Evolutionary conservation across 768 basidiomycete genomes (phyloP).

Genomic region (Psilocybe sp.): DNA sequence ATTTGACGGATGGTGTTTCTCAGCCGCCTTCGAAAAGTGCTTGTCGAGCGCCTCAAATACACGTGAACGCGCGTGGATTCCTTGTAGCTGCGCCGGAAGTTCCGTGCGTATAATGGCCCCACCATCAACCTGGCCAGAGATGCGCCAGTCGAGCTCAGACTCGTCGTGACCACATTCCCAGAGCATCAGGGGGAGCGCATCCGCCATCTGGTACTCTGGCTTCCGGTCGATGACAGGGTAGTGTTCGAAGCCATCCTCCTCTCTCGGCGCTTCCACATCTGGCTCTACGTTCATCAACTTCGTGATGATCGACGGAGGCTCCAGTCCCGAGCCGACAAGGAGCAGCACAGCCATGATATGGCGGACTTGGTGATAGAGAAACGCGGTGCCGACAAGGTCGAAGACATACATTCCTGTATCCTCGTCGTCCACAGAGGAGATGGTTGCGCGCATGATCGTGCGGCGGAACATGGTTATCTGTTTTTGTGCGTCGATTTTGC

Average conservation of each 20-base stretch:
- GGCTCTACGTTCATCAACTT: constrained; percentile 70
- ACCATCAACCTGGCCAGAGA: constrained; percentile 33
- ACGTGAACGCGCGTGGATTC: constrained; percentile 56
- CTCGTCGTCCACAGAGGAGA: constrained; percentile 41
- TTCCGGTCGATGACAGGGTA: constrained; percentile 60
- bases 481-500: constrained; percentile 89
- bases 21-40: constrained; percentile 62
- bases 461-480: constrained; percentile 82
- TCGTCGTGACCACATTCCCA: constrained; percentile 84
- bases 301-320: constrained; percentile 65
- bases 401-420: constrained; percentile 55
- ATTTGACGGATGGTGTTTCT: constrained; percentile 45
- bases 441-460: constrained; percentile 62
- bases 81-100: constrained; percentile 51
- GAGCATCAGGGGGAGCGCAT: constrained; percentile 84
- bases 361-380: constrained; percentile 94
- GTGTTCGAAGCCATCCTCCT: constrained; percentile 22
- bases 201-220: constrained; percentile 93
- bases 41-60: constrained; percentile 62
- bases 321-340: constrained; percentile 80
- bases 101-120: constrained; percentile 28
- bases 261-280: constrained; percentile 33
- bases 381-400: constrained; percentile 84
- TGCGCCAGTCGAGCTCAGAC: constrained; percentile 71
- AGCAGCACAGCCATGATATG: constrained; percentile 93